phyloP scores from a whole-genome alignment of 345 rosid species.

The Salix suchowensis region DNA sequence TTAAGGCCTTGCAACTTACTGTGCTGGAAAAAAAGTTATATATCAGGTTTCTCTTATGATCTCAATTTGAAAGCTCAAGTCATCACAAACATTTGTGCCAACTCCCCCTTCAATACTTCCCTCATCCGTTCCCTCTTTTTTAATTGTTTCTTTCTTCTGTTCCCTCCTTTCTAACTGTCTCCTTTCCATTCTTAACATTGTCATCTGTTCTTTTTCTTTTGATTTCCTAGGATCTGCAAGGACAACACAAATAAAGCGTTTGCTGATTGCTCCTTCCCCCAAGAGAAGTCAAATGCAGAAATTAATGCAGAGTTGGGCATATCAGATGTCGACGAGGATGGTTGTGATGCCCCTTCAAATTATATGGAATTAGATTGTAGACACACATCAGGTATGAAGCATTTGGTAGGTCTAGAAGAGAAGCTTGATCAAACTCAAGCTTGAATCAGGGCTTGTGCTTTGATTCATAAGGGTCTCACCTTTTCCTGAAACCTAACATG shows the following conservation, averaged over 20 bases:
- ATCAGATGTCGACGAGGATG: conserved; percentile 87
- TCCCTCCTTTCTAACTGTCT: neutral
- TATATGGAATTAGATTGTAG: conserved; percentile 44
- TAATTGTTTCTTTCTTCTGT: neutral
- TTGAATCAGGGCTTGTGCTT: conserved; percentile 5
- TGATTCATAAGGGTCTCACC: neutral
- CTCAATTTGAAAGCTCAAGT: neutral
- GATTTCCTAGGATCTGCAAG: conserved; percentile 63
- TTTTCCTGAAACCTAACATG: conserved; percentile 12
- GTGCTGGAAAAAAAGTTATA: neutral
- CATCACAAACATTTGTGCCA: neutral
- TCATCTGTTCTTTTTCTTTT: neutral
- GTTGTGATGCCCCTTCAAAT: conserved; percentile 44
- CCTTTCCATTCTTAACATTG: neutral
- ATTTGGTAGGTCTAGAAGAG: conserved; percentile 7
- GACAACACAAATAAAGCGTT: conserved; percentile 64
- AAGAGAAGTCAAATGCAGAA: conserved; percentile 92
- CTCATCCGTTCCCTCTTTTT: neutral
- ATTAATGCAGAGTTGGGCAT: conserved; percentile 89
- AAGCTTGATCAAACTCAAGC: conserved; percentile 2
- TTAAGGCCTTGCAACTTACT: neutral
- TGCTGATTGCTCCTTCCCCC: conserved; percentile 74
- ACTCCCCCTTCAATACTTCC: neutral
- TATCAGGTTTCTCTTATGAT: neutral
- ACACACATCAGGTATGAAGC: conserved; percentile 44